phyloP scores from a whole-genome alignment of 495 filamentous ascomycete genomes.

The Evansstolkia leycettana region DNA sequence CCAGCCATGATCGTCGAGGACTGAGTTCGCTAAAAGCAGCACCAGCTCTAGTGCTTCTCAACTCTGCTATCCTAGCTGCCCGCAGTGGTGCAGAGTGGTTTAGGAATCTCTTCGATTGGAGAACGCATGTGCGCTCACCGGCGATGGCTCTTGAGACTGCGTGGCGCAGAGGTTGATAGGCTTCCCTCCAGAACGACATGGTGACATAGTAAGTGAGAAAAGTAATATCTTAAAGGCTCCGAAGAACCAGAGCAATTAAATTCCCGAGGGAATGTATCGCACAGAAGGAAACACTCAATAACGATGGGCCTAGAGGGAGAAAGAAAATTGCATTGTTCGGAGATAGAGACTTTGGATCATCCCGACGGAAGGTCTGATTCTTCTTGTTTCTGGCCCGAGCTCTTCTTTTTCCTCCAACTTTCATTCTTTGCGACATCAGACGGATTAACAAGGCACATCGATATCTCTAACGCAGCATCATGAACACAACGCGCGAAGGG shows the following conservation, averaged over 20 bases:
- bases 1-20: slow-evolving; percentile 10
- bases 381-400: too few relatives aligned
- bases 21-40: slow-evolving; percentile 1
- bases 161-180: slow-evolving; percentile 24
- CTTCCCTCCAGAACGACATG: slow-evolving; percentile 30
- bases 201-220: slow-evolving; percentile 1
- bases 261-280: too few relatives aligned
- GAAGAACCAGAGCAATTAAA: too few relatives aligned
- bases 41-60: slow-evolving; percentile 2
- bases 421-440: neutral
- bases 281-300: too few relatives aligned
- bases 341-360: too few relatives aligned
- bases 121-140: slow-evolving; percentile 17
- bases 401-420: slow-evolving; percentile 1
- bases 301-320: too few relatives aligned
- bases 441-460: neutral
- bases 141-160: slow-evolving; percentile 15
- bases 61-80: slow-evolving; percentile 8
- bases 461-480: slow-evolving; percentile 3
- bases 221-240: neutral
- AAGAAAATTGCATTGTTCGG: too few relatives aligned
- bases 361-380: too few relatives aligned
- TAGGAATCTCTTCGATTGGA: slow-evolving; percentile 22
- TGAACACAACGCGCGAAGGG: slow-evolving; percentile 39
- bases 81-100: slow-evolving; percentile 14